These are phyloP conservation scores for Aspergillus asperescens DNA, from an alignment of 495 filamentous ascomycete species.

Conservation along the genomic window DNA sequence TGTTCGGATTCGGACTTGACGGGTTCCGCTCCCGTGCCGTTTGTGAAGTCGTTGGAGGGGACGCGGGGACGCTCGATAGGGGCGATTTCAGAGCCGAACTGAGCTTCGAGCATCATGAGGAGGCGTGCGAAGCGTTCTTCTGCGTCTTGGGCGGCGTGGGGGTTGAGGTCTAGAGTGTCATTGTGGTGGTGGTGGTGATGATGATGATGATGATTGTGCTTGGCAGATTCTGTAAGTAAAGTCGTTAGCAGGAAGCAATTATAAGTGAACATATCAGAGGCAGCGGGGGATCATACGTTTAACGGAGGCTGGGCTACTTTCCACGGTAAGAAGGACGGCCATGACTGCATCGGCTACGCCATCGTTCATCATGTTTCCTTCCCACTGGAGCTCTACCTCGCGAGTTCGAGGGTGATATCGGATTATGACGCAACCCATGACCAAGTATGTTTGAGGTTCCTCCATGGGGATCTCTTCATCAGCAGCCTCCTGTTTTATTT, in stretches of 20 bases:
- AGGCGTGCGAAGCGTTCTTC: conserved; percentile 74
- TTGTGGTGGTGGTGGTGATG: conserved; percentile 36
- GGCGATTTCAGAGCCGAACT: conserved; percentile 75
- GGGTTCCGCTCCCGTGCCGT: conserved; percentile 30
- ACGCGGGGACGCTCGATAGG: conserved; percentile 68
- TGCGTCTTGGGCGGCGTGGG: conserved; percentile 63
- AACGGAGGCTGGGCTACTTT: conserved; percentile 90
- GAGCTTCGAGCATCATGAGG: conserved; percentile 93
- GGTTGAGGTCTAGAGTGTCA: conserved; percentile 50
- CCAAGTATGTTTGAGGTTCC: conserved; percentile 53
- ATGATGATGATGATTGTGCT: conserved; percentile 54
- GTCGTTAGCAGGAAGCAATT: conserved; percentile 14
- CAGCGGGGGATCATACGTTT: conserved; percentile 58
- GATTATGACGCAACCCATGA: conserved; percentile 88
- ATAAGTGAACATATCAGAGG: background rate
- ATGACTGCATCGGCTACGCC: conserved; percentile 94
- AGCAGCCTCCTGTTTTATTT: conserved; percentile 40
- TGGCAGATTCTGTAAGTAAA: conserved; percentile 46
- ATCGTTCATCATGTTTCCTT: conserved; percentile 95
- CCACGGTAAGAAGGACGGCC: conserved; percentile 81
- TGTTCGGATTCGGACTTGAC: conserved; percentile 29
- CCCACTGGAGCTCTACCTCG: conserved; percentile 90
- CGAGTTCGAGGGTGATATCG: conserved; percentile 58
- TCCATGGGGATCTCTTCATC: conserved; percentile 48
- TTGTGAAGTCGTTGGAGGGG: conserved; percentile 19